Conservation (phyloP, 257 asterid genomes). For the Agastache rugosa region DNA sequence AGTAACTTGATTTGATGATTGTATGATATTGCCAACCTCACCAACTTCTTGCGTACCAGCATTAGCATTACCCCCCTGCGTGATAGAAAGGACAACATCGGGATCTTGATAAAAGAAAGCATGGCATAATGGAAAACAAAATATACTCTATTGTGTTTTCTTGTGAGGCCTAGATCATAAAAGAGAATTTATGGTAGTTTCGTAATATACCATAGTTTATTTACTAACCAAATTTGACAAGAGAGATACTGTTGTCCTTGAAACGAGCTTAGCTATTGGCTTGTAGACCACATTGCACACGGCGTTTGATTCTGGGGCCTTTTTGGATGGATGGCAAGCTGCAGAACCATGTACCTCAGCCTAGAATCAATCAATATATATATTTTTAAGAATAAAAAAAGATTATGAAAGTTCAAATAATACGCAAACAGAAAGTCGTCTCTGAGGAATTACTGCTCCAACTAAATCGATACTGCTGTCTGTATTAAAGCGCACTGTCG, state of each 20-base stretch:
- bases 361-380: conserved; percentile 42
- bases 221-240: conserved; percentile 72
- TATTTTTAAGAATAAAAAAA: conserved; percentile 15
- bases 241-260: conserved; percentile 61
- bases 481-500: conserved; percentile 64
- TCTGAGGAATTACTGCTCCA: conserved; percentile 31
- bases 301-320: conserved; percentile 42
- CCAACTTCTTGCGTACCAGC: conserved; percentile 41
- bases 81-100: conserved; percentile 20
- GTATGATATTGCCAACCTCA: conserved; percentile 34
- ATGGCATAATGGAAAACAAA: not conserved
- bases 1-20: conserved; percentile 35
- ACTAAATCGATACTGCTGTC: conserved; percentile 28
- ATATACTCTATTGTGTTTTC: not conserved
- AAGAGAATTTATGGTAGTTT: conserved; percentile 8
- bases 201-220: not conserved
- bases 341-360: conserved; percentile 43
- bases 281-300: conserved; percentile 57
- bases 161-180: not conserved
- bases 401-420: not conserved
- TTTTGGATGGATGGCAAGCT: conserved; percentile 40
- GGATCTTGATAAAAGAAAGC: conserved; percentile 20
- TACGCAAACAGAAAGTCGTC: not conserved
- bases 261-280: conserved; percentile 77
- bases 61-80: conserved; percentile 44